Evolutionary conservation across 768 basidiomycete species (phyloP), one percentile per base, ranked within the genome.

Genomic region (Mycena sanguinolenta): DNA sequence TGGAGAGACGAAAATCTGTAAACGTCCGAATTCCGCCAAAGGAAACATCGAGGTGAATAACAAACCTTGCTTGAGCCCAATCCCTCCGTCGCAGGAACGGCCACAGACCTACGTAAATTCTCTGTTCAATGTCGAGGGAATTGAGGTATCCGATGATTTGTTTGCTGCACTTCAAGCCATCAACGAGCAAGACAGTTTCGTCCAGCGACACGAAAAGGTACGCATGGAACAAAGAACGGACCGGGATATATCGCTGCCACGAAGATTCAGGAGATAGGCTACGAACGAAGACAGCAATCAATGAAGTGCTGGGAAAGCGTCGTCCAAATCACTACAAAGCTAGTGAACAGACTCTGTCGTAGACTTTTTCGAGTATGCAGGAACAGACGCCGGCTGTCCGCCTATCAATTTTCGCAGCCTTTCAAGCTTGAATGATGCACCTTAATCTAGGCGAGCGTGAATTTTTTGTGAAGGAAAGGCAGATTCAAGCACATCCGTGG

Each of bases 201-300:
- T 90, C 84, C 12, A 88, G 77, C 4, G 90, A 87, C 46, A 98
- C 85, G 75, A 91, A 94, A 23, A 97, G 81, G 77, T 97, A 99
- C 0, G 93, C 88, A 59, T 93, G 93, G 83, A 98, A 97, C 12
- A 99, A 88, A 0, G 97, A 98, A 77, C 95, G 96, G 84, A 90
- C 95, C 0, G 95, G 95, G 57, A 98, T 91, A n/a, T n/a, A 75
- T 98, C 97, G 3, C 89, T 87, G 39, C 96, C 97, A 58, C 97
- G 92, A 62, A 97, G 83, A 77, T 99, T 99, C 39, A 98, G 84
- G 3, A 94, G 75, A 84, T 95, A 98, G 0, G 97, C 97, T 89
- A 81, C 34, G 36, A 36, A 65, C 10, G 27, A 38, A n/a, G n/a
- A n/a, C n/a, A n/a, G n/a, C n/a, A n/a, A 34, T 34, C 32, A 34